These are phyloP conservation scores for Candida sp. DNA, from an alignment of 1,139 yeast species.

Conservation along the genomic window DNA sequence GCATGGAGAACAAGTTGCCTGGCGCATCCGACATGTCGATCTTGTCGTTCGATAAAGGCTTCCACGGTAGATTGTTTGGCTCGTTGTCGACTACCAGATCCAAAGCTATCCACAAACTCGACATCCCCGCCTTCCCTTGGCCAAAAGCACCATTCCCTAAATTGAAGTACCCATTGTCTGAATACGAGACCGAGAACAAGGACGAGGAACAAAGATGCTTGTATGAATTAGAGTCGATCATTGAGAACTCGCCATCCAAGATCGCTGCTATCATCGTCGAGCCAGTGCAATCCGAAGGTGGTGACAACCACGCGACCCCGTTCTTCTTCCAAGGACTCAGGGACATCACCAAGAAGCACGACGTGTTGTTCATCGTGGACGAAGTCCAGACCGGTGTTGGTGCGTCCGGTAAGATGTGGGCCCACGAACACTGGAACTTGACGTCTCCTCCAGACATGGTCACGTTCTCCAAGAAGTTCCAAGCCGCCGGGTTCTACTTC, in stretches of 20 bases:
- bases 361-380: conserved; percentile 65
- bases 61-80: conserved; percentile 80
- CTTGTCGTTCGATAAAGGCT: conserved; percentile 69
- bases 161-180: conserved; percentile 66
- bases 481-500: conserved; percentile 80
- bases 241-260: conserved; percentile 46
- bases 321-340: conserved; percentile 68
- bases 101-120: conserved; percentile 76
- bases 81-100: conserved; percentile 76
- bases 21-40: conserved; percentile 74
- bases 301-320: conserved; percentile 70
- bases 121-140: conserved; percentile 79
- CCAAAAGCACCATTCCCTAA: conserved; percentile 77
- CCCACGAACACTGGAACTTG: conserved; percentile 72
- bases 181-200: conserved; percentile 53
- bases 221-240: conserved; percentile 55
- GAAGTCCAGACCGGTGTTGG: conserved; percentile 83
- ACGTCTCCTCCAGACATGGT: conserved; percentile 73
- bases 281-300: conserved; percentile 80
- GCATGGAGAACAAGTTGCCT: conserved; percentile 70
- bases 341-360: conserved; percentile 62
- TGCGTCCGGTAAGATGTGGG: conserved; percentile 75
- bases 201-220: conserved; percentile 67
- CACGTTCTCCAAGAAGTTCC: conserved; percentile 78
- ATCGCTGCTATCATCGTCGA: conserved; percentile 75